Conservation (phyloP, 2,329 filamentous ascomycete species). For the Monascus ruber region DNA sequence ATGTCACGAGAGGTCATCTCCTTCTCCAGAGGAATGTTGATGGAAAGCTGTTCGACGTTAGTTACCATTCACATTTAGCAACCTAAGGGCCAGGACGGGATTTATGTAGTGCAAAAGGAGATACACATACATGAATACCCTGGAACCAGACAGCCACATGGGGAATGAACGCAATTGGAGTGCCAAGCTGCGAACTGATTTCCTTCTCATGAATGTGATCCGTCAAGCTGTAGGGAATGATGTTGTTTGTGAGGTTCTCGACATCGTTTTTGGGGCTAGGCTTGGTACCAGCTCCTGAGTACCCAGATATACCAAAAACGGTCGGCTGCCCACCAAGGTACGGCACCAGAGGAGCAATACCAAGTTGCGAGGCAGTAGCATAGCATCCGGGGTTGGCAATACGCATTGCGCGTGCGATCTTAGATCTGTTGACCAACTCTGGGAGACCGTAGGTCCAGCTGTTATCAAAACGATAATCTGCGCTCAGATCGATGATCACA, state of each 20-base stretch:
- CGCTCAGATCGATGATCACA: slow-evolving; percentile 86
- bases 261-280: slow-evolving; percentile 90
- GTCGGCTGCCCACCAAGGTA: slow-evolving; percentile 69
- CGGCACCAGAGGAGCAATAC: slow-evolving; percentile 69
- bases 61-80: not conserved
- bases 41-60: slow-evolving; percentile 53
- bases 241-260: slow-evolving; percentile 67
- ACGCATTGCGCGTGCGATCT: slow-evolving; percentile 65
- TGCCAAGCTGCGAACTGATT: slow-evolving; percentile 67
- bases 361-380: slow-evolving; percentile 82
- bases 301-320: slow-evolving; percentile 84
- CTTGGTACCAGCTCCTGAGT: slow-evolving; percentile 91
- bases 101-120: not conserved
- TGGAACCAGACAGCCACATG: slow-evolving; percentile 97
- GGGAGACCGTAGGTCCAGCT: slow-evolving; percentile 85
- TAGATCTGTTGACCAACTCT: slow-evolving; percentile 65
- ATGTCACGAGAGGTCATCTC: slow-evolving; percentile 86
- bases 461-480: slow-evolving; percentile 83
- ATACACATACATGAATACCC: slow-evolving; percentile 57
- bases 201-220: slow-evolving; percentile 94
- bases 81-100: not conserved
- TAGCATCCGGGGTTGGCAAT: slow-evolving; percentile 95
- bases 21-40: slow-evolving; percentile 77
- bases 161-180: slow-evolving; percentile 71
- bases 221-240: slow-evolving; percentile 83